These are phyloP conservation scores for Panaeolus cyanescens DNA, from an alignment of 768 basidiomycete species.

Conservation along the genomic window DNA sequence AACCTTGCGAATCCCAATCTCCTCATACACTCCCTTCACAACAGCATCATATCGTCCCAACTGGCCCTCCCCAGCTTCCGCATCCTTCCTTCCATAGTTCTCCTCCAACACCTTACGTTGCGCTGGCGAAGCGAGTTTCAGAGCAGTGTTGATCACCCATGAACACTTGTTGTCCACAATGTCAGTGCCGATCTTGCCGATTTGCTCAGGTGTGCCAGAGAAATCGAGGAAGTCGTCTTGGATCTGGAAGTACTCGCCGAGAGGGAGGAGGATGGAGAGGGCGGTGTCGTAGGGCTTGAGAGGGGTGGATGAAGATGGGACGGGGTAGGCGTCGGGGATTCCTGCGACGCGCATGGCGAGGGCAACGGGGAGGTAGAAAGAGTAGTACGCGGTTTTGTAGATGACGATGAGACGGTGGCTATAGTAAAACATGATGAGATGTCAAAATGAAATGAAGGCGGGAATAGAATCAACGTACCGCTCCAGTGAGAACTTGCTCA, in stretches of 20 bases:
- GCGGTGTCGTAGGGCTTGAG: constrained; percentile 72
- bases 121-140: constrained; percentile 54
- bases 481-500: constrained; percentile 83
- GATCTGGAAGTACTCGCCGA: constrained; percentile 98
- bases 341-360: constrained; percentile 83
- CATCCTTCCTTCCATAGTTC: constrained; percentile 53
- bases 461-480: constrained; percentile 48
- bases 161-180: constrained; percentile 99
- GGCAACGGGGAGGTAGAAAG: constrained; percentile 98
- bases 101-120: constrained; percentile 62
- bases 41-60: constrained; percentile 46
- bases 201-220: constrained; percentile 84
- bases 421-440: constrained; percentile 5
- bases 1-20: constrained; percentile 60
- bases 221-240: constrained; percentile 98
- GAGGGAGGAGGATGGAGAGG: constrained; percentile 79
- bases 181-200: constrained; percentile 97
- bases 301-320: constrained; percentile 24
- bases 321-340: constrained; percentile 51
- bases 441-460: neutral
- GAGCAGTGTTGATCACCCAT: constrained; percentile 92
- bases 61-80: constrained; percentile 7
- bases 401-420: constrained; percentile 92
- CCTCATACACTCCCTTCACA: constrained; percentile 66
- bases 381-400: constrained; percentile 98